Percentiles rank a stretch among this genome's conserved stretches.
phyloP scores from a whole-genome alignment of 2,329 filamentous ascomycete genomes.

The Neurospora sp. region DNA sequence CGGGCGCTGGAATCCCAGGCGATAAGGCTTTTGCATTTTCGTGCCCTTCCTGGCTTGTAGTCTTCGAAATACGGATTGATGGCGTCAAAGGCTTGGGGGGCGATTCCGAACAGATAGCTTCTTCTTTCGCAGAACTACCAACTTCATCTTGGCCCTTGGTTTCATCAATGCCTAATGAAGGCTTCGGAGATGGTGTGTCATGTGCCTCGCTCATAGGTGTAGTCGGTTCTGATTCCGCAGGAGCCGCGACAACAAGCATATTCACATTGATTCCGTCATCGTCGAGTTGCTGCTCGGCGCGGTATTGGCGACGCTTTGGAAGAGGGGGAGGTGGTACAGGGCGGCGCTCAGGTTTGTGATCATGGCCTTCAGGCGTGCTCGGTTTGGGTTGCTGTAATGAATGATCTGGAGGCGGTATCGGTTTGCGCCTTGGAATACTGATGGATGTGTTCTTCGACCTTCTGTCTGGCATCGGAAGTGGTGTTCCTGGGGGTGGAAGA shows the following conservation, averaged over 20 bases:
- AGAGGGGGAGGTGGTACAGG: slow-evolving; percentile 35
- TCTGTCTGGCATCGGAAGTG: slow-evolving; percentile 60
- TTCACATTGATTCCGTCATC: slow-evolving; percentile 41
- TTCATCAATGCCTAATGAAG: neutral
- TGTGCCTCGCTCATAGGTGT: slow-evolving; percentile 36
- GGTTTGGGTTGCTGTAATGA: slow-evolving; percentile 7
- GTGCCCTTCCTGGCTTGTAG: neutral
- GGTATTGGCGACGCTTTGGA: slow-evolving; percentile 34
- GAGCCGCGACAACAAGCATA: slow-evolving; percentile 56
- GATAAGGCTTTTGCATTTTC: neutral
- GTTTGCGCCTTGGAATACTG: slow-evolving; percentile 55
- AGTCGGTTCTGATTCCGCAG: slow-evolving; percentile 49
- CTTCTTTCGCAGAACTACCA: neutral
- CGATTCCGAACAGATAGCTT: neutral
- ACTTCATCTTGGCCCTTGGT: neutral
- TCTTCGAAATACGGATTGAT: neutral
- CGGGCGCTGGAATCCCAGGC: neutral
- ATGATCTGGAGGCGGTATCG: slow-evolving; percentile 35
- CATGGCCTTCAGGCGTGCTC: slow-evolving; percentile 1
- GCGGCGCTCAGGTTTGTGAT: slow-evolving; percentile 11
- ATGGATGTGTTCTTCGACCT: slow-evolving; percentile 48
- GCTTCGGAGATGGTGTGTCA: neutral
- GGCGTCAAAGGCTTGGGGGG: neutral
- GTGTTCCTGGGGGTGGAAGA: slow-evolving; percentile 69
- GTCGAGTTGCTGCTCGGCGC: slow-evolving; percentile 23